Evolutionary conservation across 495 filamentous ascomycete genomes (phyloP).

Genomic region (Baudoinia panamericana): DNA sequence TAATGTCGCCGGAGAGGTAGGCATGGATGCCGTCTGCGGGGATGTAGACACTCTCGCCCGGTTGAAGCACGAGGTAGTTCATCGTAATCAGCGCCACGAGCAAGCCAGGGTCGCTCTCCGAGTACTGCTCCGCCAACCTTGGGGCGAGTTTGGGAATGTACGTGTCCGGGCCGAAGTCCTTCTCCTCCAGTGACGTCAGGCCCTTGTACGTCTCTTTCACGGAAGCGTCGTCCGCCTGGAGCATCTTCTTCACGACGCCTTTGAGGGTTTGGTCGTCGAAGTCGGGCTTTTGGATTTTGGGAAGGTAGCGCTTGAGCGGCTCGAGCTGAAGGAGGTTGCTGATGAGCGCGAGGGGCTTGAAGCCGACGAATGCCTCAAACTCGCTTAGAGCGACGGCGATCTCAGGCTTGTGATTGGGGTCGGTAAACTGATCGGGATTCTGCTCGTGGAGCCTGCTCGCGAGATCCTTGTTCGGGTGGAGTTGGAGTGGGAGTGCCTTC

Average conservation of each 20-base stretch:
- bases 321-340: slow-evolving; percentile 44
- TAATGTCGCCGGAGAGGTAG: slow-evolving; percentile 64
- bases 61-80: slow-evolving; percentile 56
- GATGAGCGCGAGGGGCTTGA: slow-evolving; percentile 53
- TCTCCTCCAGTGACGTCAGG: slow-evolving; percentile 36
- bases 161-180: slow-evolving; percentile 38
- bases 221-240: slow-evolving; percentile 39
- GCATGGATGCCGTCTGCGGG: slow-evolving; percentile 71
- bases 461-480: slow-evolving; percentile 59
- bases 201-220: slow-evolving; percentile 39
- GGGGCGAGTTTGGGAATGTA: slow-evolving; percentile 52
- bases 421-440: slow-evolving; percentile 52
- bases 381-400: slow-evolving; percentile 63
- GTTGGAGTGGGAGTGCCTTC: slow-evolving; percentile 70
- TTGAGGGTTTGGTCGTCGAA: slow-evolving; percentile 53
- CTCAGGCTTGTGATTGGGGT: slow-evolving; percentile 72
- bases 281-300: slow-evolving; percentile 25
- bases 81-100: slow-evolving; percentile 55
- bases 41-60: slow-evolving; percentile 59
- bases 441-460: slow-evolving; percentile 47
- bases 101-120: slow-evolving; percentile 45
- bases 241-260: slow-evolving; percentile 41
- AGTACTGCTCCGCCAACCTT: slow-evolving; percentile 53
- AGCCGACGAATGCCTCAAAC: slow-evolving; percentile 70
- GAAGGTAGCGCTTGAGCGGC: slow-evolving; percentile 42